These are phyloP conservation scores for Hypocrella siamensis DNA, from an alignment of 2,329 filamentous ascomycete species.

Conservation along the genomic window DNA sequence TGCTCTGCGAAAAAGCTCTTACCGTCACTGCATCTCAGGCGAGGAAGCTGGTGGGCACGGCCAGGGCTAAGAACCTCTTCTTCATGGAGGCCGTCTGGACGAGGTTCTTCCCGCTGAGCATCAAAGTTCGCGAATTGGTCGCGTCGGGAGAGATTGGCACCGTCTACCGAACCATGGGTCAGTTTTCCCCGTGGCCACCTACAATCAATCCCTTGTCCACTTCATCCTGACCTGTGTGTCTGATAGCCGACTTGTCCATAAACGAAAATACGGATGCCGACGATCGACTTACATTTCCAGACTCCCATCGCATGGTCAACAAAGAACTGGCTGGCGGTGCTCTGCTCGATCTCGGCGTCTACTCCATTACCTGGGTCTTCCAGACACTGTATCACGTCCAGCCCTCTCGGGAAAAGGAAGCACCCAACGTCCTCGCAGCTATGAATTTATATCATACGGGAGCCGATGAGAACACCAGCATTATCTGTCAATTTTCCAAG, in stretches of 20 bases:
- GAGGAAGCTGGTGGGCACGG: conserved; percentile 54
- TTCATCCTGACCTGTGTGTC: background rate
- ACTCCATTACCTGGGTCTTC: conserved; percentile 81
- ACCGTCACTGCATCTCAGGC: conserved; percentile 71
- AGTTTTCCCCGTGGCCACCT: conserved; percentile 1
- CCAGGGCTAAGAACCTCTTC: conserved; percentile 56
- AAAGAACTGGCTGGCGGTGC: conserved; percentile 68
- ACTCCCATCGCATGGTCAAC: conserved; percentile 66
- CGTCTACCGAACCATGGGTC: conserved; percentile 43
- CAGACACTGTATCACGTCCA: conserved; percentile 76
- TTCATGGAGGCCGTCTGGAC: conserved; percentile 88
- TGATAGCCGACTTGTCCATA: conserved; percentile 43
- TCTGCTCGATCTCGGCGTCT: conserved; percentile 74
- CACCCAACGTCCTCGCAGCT: conserved; percentile 51
- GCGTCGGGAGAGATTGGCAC: conserved; percentile 37
- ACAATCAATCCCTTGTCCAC: too few relatives aligned
- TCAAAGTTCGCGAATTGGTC: conserved; percentile 55
- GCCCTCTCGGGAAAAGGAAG: conserved; percentile 47
- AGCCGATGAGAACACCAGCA: conserved; percentile 62
- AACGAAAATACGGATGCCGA: conserved; percentile 38
- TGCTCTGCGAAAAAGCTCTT: conserved; percentile 83
- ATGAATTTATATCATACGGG: conserved; percentile 61
- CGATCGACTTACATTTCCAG: conserved; percentile 35
- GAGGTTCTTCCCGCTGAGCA: conserved; percentile 70
- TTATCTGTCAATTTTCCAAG: conserved; percentile 60